A percentile compares a stretch with the other conserved stretches of the same genome.
Evolutionary conservation across 1,139 yeast species (phyloP).

Genomic region (Protomyces arabidopsidicola): DNA sequence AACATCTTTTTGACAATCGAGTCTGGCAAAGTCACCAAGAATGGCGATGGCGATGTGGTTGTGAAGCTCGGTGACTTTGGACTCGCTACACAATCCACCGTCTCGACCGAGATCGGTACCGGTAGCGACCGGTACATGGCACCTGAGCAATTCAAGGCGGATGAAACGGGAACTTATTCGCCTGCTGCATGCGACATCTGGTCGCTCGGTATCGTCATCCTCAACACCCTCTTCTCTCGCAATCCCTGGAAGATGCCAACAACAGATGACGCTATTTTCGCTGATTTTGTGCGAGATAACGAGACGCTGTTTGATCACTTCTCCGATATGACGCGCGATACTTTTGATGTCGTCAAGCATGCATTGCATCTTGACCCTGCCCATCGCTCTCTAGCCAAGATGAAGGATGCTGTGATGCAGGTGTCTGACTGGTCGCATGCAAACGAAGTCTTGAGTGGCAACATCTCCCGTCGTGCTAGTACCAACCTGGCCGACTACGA

Average conservation of each 20-base stretch:
- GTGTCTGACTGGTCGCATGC: conserved; percentile 76
- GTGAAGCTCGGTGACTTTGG: conserved; percentile 94
- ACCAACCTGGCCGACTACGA: conserved; percentile 24
- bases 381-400: conserved; percentile 62
- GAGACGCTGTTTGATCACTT: conserved; percentile 90
- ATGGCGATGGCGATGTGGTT: conserved; percentile 85
- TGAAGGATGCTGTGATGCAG: conserved; percentile 56
- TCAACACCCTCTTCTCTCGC: conserved; percentile 82
- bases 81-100: conserved; percentile 68
- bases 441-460: conserved; percentile 49
- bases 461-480: conserved; percentile 21
- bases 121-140: conserved; percentile 98
- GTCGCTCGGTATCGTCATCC: conserved; percentile 83
- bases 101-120: conserved; percentile 75
- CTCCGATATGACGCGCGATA: conserved; percentile 80
- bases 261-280: conserved; percentile 75
- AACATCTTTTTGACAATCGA: conserved; percentile 74
- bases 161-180: conserved; percentile 58
- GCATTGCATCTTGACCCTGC: conserved; percentile 81
- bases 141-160: conserved; percentile 63
- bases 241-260: conserved; percentile 84
- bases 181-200: conserved; percentile 88
- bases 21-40: conserved; percentile 53
- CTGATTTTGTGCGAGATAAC: conserved; percentile 80
- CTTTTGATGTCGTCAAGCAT: conserved; percentile 74